Percentiles rank a stretch among this genome's conserved stretches.
Evolutionary conservation across 2,329 filamentous ascomycete genomes (phyloP).

Genomic region (Penicillium sp.): DNA sequence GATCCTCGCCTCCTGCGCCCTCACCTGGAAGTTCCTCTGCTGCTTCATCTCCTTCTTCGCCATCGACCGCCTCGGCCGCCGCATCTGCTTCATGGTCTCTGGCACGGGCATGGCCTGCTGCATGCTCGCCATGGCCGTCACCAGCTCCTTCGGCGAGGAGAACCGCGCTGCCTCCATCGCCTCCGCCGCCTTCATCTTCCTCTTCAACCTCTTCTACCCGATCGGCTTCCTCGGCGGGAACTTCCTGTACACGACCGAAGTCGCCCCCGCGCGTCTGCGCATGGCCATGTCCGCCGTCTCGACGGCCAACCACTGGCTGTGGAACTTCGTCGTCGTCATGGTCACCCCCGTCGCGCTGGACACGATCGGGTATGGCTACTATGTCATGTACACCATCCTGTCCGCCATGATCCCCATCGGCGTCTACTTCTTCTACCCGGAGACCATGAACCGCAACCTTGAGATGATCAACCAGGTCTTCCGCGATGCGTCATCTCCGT

Average conservation of each 20-base stretch:
- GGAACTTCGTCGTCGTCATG: conserved; percentile 29
- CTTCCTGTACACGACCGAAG: conserved; percentile 28
- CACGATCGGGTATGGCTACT: conserved; percentile 25
- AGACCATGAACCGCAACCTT: conserved; percentile 26
- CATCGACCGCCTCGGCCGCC: conserved; percentile 51
- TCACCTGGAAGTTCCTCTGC: conserved; percentile 42
- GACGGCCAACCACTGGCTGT: conserved; percentile 16
- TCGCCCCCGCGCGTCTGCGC: conserved; percentile 26
- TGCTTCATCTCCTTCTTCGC: conserved; percentile 42
- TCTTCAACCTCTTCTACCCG: conserved; percentile 69
- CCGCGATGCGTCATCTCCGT: conserved; percentile 21
- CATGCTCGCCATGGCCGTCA: conserved; percentile 59
- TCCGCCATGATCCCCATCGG: conserved; percentile 16
- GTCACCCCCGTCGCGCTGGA: conserved; percentile 27
- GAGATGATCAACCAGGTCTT: conserved; percentile 27
- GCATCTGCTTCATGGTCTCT: conserved; percentile 58
- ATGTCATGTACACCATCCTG: conserved; percentile 27
- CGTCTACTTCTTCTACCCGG: conserved; percentile 30
- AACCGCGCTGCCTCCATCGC: conserved; percentile 22
- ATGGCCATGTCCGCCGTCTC: conserved; percentile 10
- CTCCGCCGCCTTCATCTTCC: conserved; percentile 54
- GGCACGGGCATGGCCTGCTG: conserved; percentile 59
- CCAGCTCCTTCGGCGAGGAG: conserved; percentile 35
- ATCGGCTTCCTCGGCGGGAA: conserved; percentile 28
- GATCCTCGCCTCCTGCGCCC: conserved; percentile 53